phyloP scores from a whole-genome alignment of 768 basidiomycete species.

The Agaricus subrufescens region DNA sequence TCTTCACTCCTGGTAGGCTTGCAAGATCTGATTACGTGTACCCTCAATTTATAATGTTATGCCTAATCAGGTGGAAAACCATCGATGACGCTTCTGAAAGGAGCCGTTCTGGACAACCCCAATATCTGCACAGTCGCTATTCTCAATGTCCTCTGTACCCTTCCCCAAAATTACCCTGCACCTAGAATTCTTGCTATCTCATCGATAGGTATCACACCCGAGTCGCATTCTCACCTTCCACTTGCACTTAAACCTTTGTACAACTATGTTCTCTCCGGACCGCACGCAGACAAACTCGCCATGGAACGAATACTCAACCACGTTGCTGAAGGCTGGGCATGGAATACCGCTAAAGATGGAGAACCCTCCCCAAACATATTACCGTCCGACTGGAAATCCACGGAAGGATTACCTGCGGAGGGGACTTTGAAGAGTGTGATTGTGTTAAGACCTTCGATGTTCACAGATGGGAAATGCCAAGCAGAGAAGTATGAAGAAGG shows the following conservation, averaged over 20 bases:
- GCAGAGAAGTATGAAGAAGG: slow-evolving; percentile 23
- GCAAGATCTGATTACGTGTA: no score
- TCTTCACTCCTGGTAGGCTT: slow-evolving; percentile 52
- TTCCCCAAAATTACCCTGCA: slow-evolving; percentile 34
- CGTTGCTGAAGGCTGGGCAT: slow-evolving; percentile 40
- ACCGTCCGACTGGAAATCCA: slow-evolving; percentile 35
- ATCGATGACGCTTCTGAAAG: slow-evolving; percentile 41
- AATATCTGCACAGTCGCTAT: slow-evolving; percentile 58
- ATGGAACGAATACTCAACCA: slow-evolving; percentile 47
- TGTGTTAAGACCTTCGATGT: slow-evolving; percentile 51
- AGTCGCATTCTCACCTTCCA: slow-evolving; percentile 43
- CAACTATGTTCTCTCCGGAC: slow-evolving; percentile 32
- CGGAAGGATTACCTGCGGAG: slow-evolving; percentile 33
- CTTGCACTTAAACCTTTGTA: slow-evolving; percentile 46
- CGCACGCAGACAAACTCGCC: slow-evolving; percentile 61
- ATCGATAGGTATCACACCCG: slow-evolving; percentile 44
- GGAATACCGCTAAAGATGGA: slow-evolving; percentile 34
- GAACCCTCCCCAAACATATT: slow-evolving; percentile 41
- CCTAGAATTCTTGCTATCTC: slow-evolving; percentile 54
- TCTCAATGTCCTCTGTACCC: slow-evolving; percentile 50
- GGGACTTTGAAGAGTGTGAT: slow-evolving; percentile 43
- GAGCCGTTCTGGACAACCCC: slow-evolving; percentile 41
- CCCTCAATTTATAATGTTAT: background rate
- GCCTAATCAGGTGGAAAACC: slow-evolving; percentile 38
- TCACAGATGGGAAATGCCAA: slow-evolving; percentile 53